These are phyloP conservation scores for Mycocentrospora acerina DNA, from an alignment of 2,329 filamentous ascomycete genomes.

Conservation along the genomic window DNA sequence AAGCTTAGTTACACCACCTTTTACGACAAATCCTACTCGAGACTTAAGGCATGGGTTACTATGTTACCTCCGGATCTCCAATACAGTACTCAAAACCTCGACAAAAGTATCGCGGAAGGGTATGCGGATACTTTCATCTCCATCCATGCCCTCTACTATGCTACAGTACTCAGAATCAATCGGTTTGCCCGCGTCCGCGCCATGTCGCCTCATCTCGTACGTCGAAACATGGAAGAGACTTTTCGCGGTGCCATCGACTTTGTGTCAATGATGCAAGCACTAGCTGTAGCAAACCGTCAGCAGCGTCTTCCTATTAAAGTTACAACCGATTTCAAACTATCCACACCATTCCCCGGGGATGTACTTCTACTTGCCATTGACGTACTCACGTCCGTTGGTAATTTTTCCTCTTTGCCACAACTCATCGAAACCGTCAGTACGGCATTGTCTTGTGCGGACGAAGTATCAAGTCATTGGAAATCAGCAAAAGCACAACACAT, in stretches of 20 bases:
- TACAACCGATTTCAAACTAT: slow-evolving; percentile 44
- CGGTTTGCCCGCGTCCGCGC: slow-evolving; percentile 51
- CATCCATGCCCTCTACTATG: slow-evolving; percentile 68
- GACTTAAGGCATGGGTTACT: slow-evolving; percentile 60
- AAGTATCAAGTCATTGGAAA: slow-evolving; percentile 62
- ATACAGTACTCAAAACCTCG: slow-evolving; percentile 60
- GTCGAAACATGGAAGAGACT: slow-evolving; percentile 33
- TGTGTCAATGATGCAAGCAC: slow-evolving; percentile 35
- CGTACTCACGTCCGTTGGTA: slow-evolving; percentile 63
- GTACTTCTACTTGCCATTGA: slow-evolving; percentile 66
- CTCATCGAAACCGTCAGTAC: slow-evolving; percentile 58
- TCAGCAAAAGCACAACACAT: slow-evolving; percentile 56
- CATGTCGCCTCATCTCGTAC: slow-evolving; percentile 29
- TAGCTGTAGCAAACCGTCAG: slow-evolving; percentile 29
- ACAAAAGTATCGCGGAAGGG: slow-evolving; percentile 54
- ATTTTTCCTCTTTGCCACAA: slow-evolving; percentile 43
- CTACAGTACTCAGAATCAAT: slow-evolving; percentile 65
- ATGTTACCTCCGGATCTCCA: slow-evolving; percentile 58
- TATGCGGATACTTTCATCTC: slow-evolving; percentile 62
- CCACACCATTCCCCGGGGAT: slow-evolving; percentile 62
- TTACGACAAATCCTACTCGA: slow-evolving; percentile 54
- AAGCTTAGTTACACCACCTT: slow-evolving; percentile 52
- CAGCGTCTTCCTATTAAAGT: slow-evolving; percentile 27
- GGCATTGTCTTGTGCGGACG: slow-evolving; percentile 57
- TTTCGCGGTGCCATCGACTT: slow-evolving; percentile 33